A percentile compares a stretch with the other conserved stretches of the same genome.
These are phyloP conservation scores for Pythium brassicae DNA, from an alignment of 352 stramenopile species.

Conservation along the genomic window DNA sequence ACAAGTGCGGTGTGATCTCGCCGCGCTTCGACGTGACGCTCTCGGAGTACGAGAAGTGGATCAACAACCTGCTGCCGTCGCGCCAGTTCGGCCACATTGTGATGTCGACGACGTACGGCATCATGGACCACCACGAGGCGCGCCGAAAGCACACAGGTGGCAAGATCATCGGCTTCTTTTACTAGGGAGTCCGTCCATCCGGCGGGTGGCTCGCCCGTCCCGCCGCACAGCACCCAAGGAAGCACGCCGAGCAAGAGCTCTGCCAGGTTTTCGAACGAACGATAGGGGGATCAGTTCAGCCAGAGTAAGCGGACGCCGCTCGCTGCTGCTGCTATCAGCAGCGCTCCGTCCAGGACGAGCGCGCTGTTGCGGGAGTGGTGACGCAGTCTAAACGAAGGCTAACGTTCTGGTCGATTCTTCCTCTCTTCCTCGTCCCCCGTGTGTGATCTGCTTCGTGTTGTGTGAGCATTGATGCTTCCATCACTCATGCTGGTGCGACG, in stretches of 20 bases:
- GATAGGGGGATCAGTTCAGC: not conserved
- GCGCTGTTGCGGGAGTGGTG: too few species aligned
- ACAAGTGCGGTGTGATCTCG: slow-evolving; percentile 99
- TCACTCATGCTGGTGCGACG: too few species aligned
- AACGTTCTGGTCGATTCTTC: not conserved
- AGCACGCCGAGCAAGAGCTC: not conserved
- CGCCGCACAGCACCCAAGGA: too few species aligned
- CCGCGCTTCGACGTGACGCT: slow-evolving; percentile 98
- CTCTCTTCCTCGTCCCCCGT: not conserved
- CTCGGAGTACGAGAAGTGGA: slow-evolving; percentile 99
- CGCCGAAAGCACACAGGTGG: slow-evolving; percentile 99
- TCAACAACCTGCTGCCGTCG: slow-evolving; percentile 98
- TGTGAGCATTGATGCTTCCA: too few species aligned
- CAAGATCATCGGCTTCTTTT: slow-evolving; percentile 99
- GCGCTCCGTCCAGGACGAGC: too few species aligned
- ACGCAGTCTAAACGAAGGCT: not conserved
- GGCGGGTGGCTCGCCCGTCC: too few species aligned
- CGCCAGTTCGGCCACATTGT: slow-evolving; percentile 99
- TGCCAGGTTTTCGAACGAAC: slow-evolving; percentile 1
- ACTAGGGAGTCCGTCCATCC: too few species aligned
- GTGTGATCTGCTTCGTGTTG: too few species aligned
- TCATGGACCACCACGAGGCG: slow-evolving; percentile 93
- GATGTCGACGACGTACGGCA: slow-evolving; percentile 85
- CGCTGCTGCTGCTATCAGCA: not conserved
- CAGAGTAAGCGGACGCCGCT: not conserved